Base-by-base conservation (phyloP, 768 basidiomycete species). In the Hypholoma fasciculare region DNA sequence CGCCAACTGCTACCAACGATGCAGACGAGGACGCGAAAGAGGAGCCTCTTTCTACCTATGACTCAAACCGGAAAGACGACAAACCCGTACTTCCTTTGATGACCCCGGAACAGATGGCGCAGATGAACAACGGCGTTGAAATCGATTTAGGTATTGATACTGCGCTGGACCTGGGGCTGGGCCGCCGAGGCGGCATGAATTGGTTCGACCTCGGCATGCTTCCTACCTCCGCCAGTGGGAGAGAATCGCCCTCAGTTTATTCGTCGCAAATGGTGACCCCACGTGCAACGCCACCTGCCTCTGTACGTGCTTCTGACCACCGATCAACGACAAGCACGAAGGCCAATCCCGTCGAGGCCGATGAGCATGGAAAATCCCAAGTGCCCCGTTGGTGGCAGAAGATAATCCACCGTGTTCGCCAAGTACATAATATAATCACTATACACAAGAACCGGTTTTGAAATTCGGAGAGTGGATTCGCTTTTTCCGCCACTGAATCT, bases 151-250 rank as follows among this genome's bases (percentile, higher is more conserved):
- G 73, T 6, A 62, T 78, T 23, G 70, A 73, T 51, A 71, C 73
- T 23, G 73, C 76, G 16, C 69, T 78, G 43, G 76, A 79, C 43
- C 65, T 78, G 13, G 76, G 73, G 4, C 71, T 80, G 1, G 75
- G 74, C 0, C 70, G 71, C 51, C 64, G 74, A 58, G 51, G 62
- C 1, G 70, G 71, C 1, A 77, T 75, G 72, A 77, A 76, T 57
- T 74, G 72, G 68, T 76, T 76, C 59, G 70, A 74, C 42, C 65
- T 75, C 26, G 77, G 74, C 5, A 63, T 77, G 36, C 68, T 74
- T 8, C 76, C 76, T 46, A 63, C 59, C 1, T 70, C 72, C 9
- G 60, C 61, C 13, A 68, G 65, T 30, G 76, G 75, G 6, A 70
- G 73, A 8, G 74, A 71, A 14, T 72, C 77, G 0, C 76, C 76